phyloP scores from a whole-genome alignment of 768 basidiomycete genomes.

The Sutorius australiensis region DNA sequence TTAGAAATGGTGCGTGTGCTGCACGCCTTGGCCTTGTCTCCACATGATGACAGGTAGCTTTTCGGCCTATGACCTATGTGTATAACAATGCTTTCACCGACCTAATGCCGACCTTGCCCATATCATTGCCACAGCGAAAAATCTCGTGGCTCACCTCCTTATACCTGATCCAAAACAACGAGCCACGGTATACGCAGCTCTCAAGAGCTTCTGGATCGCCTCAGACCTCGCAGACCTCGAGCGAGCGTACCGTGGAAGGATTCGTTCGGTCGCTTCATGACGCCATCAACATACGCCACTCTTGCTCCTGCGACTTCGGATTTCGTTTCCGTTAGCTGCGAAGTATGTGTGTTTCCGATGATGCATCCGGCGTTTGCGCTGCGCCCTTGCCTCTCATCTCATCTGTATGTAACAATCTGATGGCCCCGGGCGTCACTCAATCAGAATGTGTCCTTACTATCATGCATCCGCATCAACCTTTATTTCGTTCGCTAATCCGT shows the following conservation, averaged over 20 bases:
- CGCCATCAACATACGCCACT: not conserved
- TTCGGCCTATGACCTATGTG: not conserved
- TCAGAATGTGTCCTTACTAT: not conserved
- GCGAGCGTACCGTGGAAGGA: slow-evolving; percentile 54
- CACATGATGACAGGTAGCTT: slow-evolving; percentile 1
- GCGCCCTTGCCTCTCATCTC: not conserved
- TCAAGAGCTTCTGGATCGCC: slow-evolving; percentile 64
- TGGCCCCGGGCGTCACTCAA: not conserved
- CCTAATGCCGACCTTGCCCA: slow-evolving; percentile 5
- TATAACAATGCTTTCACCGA: not conserved
- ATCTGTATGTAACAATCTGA: not conserved
- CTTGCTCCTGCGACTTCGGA: not conserved
- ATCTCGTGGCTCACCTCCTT: slow-evolving; percentile 58
- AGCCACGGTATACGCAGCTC: slow-evolving; percentile 59
- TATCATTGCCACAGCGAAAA: slow-evolving; percentile 38
- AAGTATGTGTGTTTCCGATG: not conserved
- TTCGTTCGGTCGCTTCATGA: slow-evolving; percentile 28
- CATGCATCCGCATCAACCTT: not conserved
- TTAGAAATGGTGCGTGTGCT: slow-evolving; percentile 54
- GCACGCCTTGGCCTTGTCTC: not conserved
- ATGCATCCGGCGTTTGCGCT: not conserved
- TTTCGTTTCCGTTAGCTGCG: not conserved
- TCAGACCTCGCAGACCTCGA: slow-evolving; percentile 60
- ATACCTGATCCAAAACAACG: slow-evolving; percentile 53
- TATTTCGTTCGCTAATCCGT: slow-evolving; percentile 5